phyloP scores from a whole-genome alignment of 441 rosid genomes.

The Corymbia citriodora region DNA sequence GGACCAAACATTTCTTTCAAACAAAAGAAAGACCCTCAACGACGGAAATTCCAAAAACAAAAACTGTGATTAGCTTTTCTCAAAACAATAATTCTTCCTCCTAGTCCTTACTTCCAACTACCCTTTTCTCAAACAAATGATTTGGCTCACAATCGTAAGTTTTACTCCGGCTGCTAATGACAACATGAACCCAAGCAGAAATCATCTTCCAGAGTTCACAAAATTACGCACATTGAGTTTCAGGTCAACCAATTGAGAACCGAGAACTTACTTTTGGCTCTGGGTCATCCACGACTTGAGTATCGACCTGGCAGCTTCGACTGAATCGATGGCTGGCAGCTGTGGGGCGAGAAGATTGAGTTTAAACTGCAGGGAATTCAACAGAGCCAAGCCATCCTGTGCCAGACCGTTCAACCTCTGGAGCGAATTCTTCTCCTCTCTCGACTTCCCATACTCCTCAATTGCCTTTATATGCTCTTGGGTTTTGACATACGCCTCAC shows the following conservation, averaged over 20 bases:
- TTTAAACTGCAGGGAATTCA: conserved; percentile 64
- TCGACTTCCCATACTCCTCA: conserved; percentile 47
- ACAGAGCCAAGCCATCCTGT: conserved; percentile 75
- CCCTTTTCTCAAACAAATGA: not conserved
- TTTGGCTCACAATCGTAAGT: not conserved
- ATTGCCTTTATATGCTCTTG: conserved; percentile 52
- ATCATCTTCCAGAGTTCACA: not conserved
- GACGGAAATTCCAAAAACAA: not conserved
- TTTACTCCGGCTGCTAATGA: not conserved
- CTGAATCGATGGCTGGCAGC: conserved; percentile 51
- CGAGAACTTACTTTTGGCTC: conserved; percentile 31
- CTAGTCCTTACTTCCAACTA: not conserved
- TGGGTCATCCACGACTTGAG: conserved; percentile 65
- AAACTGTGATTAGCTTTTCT: not conserved
- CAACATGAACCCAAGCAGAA: not conserved
- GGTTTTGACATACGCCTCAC: conserved; percentile 47
- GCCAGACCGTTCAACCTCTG: conserved; percentile 77
- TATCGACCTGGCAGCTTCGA: conserved; percentile 48
- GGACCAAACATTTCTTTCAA: not conserved
- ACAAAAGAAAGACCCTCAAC: not conserved
- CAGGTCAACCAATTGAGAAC: not conserved
- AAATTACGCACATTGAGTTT: not conserved
- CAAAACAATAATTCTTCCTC: not conserved
- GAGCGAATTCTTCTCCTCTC: conserved; percentile 41
- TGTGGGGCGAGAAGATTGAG: conserved; percentile 86